phyloP scores from a whole-genome alignment of 2,329 filamentous ascomycete species.

The Botryotinia convoluta region DNA sequence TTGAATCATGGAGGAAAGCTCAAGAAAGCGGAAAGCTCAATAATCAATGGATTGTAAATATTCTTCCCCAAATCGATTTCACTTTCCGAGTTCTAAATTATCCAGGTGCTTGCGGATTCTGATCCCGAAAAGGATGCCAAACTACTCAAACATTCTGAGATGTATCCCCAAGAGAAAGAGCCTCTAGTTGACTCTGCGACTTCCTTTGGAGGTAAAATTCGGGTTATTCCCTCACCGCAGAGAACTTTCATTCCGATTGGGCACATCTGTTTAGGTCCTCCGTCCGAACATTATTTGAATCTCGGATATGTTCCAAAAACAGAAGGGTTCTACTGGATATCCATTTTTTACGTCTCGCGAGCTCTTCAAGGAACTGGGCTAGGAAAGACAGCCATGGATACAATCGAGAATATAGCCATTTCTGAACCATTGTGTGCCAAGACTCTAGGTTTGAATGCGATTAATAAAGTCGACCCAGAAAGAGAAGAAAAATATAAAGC shows the following conservation, averaged over 20 bases:
- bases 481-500: conserved; percentile 25
- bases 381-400: conserved; percentile 31
- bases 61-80: neutral
- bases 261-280: conserved; percentile 32
- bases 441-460: conserved; percentile 27
- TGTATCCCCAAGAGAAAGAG: conserved; percentile 25
- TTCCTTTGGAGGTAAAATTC: conserved; percentile 25
- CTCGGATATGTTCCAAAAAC: conserved; percentile 14
- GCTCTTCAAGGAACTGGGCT: conserved; percentile 31
- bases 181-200: conserved; percentile 28
- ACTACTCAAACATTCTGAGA: conserved; percentile 25
- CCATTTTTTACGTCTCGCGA: conserved; percentile 31
- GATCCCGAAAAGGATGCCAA: conserved; percentile 26
- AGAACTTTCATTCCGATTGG: conserved; percentile 31
- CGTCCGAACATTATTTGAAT: conserved; percentile 18
- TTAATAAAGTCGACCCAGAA: conserved; percentile 22
- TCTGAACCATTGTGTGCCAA: conserved; percentile 30
- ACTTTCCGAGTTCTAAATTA: conserved; percentile 1
- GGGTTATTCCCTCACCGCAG: conserved; percentile 22
- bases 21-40: conserved; percentile 28
- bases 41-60: conserved; percentile 32
- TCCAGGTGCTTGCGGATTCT: conserved; percentile 26
- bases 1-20: conserved; percentile 31
- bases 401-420: conserved; percentile 27
- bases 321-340: conserved; percentile 30